These are phyloP conservation scores for Eimeria sp. DNA, from an alignment of 169 alveolate genomes.

Conservation along the genomic window DNA sequence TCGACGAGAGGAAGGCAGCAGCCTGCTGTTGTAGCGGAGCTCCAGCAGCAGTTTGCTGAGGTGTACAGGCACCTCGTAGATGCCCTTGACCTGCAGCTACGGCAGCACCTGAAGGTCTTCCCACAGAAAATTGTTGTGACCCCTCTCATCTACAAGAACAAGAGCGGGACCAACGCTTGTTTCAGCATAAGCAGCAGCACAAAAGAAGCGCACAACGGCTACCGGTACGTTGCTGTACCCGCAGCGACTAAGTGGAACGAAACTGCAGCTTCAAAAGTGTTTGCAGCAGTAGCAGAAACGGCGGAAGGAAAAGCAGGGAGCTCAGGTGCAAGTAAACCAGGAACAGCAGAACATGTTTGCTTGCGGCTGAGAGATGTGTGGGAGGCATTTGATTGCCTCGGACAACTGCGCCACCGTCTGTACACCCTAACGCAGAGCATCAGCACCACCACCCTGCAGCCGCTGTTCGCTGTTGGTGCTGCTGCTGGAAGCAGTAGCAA, in stretches of 20 bases:
- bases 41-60: slow-evolving; percentile 41
- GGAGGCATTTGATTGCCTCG: slow-evolving; percentile 4
- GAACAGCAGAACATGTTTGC: neutral
- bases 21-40: slow-evolving; percentile 20
- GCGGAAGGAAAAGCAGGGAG: neutral
- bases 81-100: slow-evolving; percentile 49
- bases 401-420: slow-evolving; percentile 43
- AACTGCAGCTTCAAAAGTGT: neutral
- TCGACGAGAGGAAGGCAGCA: neutral
- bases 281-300: neutral
- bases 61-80: slow-evolving; percentile 25
- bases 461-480: slow-evolving; percentile 21
- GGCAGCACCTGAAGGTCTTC: slow-evolving; percentile 1
- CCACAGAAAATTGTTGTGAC: neutral
- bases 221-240: neutral
- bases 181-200: neutral
- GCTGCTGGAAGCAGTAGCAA: neutral
- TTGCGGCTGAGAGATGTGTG: slow-evolving; percentile 17
- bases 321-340: neutral
- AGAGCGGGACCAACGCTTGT: neutral
- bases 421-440: neutral
- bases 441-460: slow-evolving; percentile 9
- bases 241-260: neutral
- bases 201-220: neutral
- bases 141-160: neutral